Conservation (phyloP, 768 basidiomycete species). For the Rhodocollybia butyracea region DNA sequence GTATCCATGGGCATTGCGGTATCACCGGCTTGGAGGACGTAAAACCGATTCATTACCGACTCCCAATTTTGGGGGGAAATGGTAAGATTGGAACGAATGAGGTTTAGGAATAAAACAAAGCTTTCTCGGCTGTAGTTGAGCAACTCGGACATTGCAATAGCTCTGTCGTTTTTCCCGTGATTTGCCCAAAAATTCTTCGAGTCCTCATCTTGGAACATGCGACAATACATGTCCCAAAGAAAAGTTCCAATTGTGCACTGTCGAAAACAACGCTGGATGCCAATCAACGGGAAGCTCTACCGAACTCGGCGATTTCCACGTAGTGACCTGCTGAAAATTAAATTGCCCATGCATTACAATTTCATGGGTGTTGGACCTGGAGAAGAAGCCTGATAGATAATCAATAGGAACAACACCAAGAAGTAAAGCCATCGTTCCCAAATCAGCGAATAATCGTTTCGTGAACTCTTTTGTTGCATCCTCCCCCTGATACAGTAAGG, state of each 20-base stretch:
- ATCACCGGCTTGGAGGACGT: constrained; percentile 18
- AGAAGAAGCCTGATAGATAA: constrained; percentile 37
- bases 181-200: background rate
- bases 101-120: constrained; percentile 42
- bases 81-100: constrained; percentile 33
- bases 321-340: constrained; percentile 29
- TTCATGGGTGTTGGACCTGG: constrained; percentile 39
- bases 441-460: constrained; percentile 31
- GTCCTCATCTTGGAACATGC: constrained; percentile 42
- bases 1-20: constrained; percentile 17
- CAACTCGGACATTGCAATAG: constrained; percentile 17
- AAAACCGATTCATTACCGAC: constrained; percentile 32
- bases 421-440: constrained; percentile 38
- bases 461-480: constrained; percentile 29
- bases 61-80: constrained; percentile 36
- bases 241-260: constrained; percentile 29
- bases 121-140: constrained; percentile 46
- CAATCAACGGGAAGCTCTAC: constrained; percentile 15
- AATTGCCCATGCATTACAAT: constrained; percentile 13
- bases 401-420: constrained; percentile 38
- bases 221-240: constrained; percentile 39
- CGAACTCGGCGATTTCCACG: constrained; percentile 32
- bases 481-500: constrained; percentile 27
- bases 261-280: constrained; percentile 20
- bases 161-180: constrained; percentile 5